Conservation (phyloP, 257 asterid species). For the Solanum virginianum region DNA sequence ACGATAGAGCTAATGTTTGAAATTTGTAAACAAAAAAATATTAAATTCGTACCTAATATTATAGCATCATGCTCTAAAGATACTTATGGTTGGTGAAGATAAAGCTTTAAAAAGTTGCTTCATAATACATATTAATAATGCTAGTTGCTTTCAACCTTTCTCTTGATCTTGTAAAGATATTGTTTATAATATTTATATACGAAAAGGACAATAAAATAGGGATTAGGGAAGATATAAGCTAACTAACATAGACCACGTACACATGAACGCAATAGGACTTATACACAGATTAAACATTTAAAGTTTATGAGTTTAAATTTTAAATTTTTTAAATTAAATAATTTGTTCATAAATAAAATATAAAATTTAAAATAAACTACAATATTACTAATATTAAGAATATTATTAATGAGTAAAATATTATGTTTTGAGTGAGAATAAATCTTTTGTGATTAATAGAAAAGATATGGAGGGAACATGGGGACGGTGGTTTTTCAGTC, state of each 20-base stretch:
- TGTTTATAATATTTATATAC: neutral
- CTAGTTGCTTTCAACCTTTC: neutral
- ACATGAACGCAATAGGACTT: neutral
- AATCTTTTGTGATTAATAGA: neutral
- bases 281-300: neutral
- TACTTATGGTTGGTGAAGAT: neutral
- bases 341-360: too few relatives aligned
- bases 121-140: neutral
- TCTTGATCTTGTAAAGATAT: neutral
- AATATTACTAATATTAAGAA: neutral
- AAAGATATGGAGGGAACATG: neutral
- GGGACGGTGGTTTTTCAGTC: neutral
- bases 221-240: neutral
- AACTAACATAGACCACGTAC: neutral
- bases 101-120: neutral
- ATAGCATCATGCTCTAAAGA: neutral
- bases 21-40: neutral
- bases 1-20: neutral
- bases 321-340: too few relatives aligned
- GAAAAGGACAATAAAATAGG: neutral
- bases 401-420: neutral
- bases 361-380: too few relatives aligned
- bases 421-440: neutral
- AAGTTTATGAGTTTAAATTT: neutral
- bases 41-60: neutral